Percentiles rank a stretch among this genome's conserved stretches.
Evolutionary conservation across 306 rosid species (phyloP).

Genomic region (Carpinus viminea): DNA sequence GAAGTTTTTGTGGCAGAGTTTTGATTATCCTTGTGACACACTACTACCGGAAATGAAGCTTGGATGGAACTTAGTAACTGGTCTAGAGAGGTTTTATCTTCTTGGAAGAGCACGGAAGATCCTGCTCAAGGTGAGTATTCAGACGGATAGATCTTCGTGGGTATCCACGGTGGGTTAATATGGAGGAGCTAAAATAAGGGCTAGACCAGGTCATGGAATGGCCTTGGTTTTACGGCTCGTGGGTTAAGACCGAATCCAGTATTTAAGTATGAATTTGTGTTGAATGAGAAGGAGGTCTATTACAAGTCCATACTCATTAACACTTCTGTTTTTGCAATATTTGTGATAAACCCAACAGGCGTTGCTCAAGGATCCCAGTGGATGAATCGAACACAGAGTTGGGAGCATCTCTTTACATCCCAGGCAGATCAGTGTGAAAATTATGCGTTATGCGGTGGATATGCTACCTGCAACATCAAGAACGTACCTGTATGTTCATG

Average conservation of each 20-base stretch:
- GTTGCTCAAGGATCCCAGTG: slow-evolving; percentile 23
- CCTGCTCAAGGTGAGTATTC: slow-evolving; percentile 40
- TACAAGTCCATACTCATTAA: background rate
- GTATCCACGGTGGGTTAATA: background rate
- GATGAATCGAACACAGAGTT: slow-evolving; percentile 10
- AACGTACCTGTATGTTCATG: slow-evolving; percentile 24
- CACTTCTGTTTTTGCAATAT: slow-evolving; percentile 10
- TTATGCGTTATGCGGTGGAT: slow-evolving; percentile 26
- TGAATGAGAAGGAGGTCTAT: slow-evolving; percentile 20
- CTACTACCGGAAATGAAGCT: slow-evolving; percentile 47
- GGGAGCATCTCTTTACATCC: slow-evolving; percentile 3
- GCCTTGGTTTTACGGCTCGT: slow-evolving; percentile 6
- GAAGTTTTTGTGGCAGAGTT: slow-evolving; percentile 45
- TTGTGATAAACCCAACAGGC: background rate
- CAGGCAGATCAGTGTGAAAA: slow-evolving; percentile 17
- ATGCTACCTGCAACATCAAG: slow-evolving; percentile 13
- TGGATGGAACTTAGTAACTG: slow-evolving; percentile 38
- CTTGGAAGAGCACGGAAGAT: slow-evolving; percentile 47
- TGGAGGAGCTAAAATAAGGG: background rate
- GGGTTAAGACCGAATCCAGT: background rate
- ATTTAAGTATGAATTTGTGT: background rate
- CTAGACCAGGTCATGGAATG: slow-evolving; percentile 33
- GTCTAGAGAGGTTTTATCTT: slow-evolving; percentile 22
- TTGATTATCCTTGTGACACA: slow-evolving; percentile 61
- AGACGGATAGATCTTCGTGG: background rate